phyloP scores from a whole-genome alignment of 78 protist species.

The Polysphondylium violaceum region DNA sequence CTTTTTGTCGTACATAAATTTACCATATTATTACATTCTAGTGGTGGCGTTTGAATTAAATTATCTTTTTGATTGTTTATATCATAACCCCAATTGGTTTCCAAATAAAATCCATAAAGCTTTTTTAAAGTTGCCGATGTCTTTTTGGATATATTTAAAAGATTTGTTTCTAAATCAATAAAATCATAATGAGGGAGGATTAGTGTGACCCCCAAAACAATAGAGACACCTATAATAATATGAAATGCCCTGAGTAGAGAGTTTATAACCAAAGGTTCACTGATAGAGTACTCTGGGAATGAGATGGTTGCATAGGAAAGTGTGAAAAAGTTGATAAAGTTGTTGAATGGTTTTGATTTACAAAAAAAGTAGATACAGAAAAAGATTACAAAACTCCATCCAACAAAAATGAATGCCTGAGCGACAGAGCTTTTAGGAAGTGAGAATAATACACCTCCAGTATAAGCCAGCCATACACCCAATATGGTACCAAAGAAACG shows the following conservation, averaged over 20 bases:
- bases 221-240: constrained; percentile 18
- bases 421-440: neutral
- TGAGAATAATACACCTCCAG: constrained; percentile 31
- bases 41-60: neutral
- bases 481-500: constrained; percentile 25
- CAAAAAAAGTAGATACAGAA: constrained; percentile 13
- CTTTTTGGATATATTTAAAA: neutral
- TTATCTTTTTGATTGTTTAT: neutral
- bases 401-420: neutral
- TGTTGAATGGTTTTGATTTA: constrained; percentile 17
- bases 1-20: neutral
- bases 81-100: neutral
- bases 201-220: no score
- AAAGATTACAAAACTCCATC: neutral
- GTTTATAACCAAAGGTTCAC: neutral
- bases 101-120: neutral
- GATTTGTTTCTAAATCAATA: neutral
- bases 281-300: constrained; percentile 8
- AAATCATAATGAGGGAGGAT: constrained; percentile 27
- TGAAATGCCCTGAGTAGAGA: constrained; percentile 24
- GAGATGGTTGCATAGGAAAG: constrained; percentile 48
- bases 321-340: constrained; percentile 26
- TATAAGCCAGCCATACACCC: constrained; percentile 15
- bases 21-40: neutral
- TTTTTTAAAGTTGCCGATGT: neutral